These are phyloP conservation scores for Neolentinus lepideus DNA, from an alignment of 1,284 basidiomycete species.

Conservation along the genomic window DNA sequence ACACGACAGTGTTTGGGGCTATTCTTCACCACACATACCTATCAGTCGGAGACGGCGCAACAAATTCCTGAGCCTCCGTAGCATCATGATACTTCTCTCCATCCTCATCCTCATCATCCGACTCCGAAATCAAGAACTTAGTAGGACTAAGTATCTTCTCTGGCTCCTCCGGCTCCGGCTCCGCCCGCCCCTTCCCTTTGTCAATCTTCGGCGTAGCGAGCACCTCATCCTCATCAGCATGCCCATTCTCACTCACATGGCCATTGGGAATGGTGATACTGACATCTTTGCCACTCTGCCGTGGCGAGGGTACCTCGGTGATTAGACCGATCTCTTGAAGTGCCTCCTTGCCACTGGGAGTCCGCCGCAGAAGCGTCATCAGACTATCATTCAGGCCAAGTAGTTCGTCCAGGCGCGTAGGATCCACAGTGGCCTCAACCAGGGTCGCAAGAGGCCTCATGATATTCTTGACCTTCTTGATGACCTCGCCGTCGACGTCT, in stretches of 20 bases:
- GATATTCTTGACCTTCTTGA: constrained; percentile 43
- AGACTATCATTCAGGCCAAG: constrained; percentile 70
- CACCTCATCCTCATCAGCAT: constrained; percentile 25
- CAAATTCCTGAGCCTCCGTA: constrained; percentile 23
- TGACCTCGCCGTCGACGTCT: constrained; percentile 25
- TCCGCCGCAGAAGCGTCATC: constrained; percentile 39
- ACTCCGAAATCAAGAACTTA: constrained; percentile 52
- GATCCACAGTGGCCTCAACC: constrained; percentile 54
- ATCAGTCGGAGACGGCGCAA: constrained; percentile 44
- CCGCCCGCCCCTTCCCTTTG: constrained; percentile 68
- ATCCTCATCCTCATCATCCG: constrained; percentile 45
- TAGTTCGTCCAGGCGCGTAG: constrained; percentile 53
- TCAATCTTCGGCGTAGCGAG: constrained; percentile 58
- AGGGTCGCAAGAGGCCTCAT: constrained; percentile 52
- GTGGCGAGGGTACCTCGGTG: background rate
- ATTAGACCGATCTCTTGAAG: background rate
- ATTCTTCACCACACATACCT: constrained; percentile 35
- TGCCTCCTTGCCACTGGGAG: constrained; percentile 8
- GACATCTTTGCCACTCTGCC: background rate
- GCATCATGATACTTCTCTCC: constrained; percentile 17
- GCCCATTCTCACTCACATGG: constrained; percentile 16
- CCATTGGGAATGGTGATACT: constrained; percentile 1
- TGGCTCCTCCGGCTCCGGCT: constrained; percentile 55
- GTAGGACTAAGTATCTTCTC: constrained; percentile 69
- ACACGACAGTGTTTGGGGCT: background rate